Percentiles rank a stretch among this genome's conserved stretches.
phyloP scores from a whole-genome alignment of 2,329 filamentous ascomycete genomes.

The Talaromyces sp. region DNA sequence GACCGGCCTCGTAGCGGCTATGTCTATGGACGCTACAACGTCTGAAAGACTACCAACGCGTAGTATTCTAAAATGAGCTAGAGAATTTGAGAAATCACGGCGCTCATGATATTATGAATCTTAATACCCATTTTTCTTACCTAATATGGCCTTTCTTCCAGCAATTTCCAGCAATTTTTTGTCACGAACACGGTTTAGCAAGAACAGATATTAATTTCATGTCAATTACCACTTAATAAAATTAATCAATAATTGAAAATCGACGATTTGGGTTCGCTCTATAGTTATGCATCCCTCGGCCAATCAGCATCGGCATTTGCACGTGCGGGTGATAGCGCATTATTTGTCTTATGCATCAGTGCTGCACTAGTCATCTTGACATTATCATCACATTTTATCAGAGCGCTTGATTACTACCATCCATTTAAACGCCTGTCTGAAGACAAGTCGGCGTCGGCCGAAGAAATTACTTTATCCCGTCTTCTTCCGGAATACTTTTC shows the following conservation, averaged over 20 bases:
- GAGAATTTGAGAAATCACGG: neutral
- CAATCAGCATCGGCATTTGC: neutral
- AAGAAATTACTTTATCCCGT: neutral
- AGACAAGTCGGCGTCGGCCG: neutral
- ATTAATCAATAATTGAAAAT: neutral
- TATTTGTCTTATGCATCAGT: neutral
- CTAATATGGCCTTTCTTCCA: neutral
- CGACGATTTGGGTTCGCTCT: neutral
- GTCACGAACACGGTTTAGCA: neutral
- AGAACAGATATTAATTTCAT: neutral
- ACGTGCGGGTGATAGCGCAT: neutral
- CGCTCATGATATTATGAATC: neutral
- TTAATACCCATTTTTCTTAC: neutral
- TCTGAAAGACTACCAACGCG: neutral
- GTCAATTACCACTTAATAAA: neutral
- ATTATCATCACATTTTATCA: neutral
- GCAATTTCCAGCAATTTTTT: neutral
- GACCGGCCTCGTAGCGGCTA: slow-evolving; percentile 3
- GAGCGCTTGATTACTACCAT: neutral
- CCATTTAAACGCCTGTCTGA: neutral
- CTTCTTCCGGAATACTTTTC: neutral
- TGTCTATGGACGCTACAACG: slow-evolving; percentile 11
- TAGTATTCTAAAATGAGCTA: neutral
- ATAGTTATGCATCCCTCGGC: neutral
- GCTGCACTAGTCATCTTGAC: neutral